A percentile compares a stretch with the other conserved stretches of the same genome.
These are phyloP conservation scores for Rhodofomes roseus DNA, from an alignment of 1,284 basidiomycete genomes.

Conservation along the genomic window DNA sequence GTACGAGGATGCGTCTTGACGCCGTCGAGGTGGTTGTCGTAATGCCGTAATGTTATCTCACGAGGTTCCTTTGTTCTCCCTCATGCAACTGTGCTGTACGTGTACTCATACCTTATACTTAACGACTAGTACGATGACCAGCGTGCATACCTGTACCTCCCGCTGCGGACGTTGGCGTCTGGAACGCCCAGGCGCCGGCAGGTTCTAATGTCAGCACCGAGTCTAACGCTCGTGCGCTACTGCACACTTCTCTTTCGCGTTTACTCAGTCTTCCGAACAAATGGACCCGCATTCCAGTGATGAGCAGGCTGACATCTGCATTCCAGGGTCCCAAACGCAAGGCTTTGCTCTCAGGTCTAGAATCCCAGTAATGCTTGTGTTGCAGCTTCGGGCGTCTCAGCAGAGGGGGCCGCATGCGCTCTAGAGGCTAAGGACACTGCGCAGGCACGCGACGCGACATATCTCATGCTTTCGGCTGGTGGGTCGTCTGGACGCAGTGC, in stretches of 20 bases:
- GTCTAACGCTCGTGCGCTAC: neutral
- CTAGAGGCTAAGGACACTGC: neutral
- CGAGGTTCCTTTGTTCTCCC: constrained; percentile 3
- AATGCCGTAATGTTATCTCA: constrained; percentile 5
- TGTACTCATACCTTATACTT: neutral
- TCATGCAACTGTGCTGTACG: neutral
- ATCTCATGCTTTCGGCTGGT: neutral
- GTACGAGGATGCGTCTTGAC: constrained; percentile 4
- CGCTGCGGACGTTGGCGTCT: neutral
- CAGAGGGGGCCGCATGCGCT: neutral
- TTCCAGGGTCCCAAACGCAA: neutral
- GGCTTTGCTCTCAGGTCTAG: neutral
- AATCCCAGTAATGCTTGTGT: neutral
- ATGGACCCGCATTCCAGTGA: neutral
- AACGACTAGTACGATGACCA: neutral
- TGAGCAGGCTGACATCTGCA: neutral
- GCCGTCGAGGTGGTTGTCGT: neutral
- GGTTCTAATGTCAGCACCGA: neutral
- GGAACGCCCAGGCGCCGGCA: neutral
- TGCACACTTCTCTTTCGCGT: neutral
- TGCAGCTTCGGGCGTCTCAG: neutral
- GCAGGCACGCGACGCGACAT: neutral
- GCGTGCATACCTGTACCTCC: neutral
- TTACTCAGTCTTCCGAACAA: neutral
- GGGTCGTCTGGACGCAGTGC: neutral